Evolutionary conservation across 148 eudicot genomes (phyloP), one percentile per base, ranked within the genome.

Genomic region (Chenopodium album): DNA sequence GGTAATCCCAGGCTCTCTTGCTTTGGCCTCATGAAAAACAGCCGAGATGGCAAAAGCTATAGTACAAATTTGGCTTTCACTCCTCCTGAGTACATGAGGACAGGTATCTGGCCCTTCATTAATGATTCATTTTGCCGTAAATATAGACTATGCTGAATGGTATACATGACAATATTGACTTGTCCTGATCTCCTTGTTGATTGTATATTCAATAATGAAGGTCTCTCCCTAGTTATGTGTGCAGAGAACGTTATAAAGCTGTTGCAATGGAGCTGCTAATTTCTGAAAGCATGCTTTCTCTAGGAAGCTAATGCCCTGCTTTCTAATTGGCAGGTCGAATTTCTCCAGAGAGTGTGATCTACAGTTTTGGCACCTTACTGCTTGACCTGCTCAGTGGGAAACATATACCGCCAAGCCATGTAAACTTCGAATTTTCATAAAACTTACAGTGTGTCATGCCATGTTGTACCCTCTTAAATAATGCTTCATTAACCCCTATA

Each of bases 11-110:
- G 98, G 90, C 98, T 94, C 82, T 94, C 98, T 2, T 90, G 92
- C 84, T 94, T 94, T 82, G 98, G 98, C 84, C 92, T 94, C 77
- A 94, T 94, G 98, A 94, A 94, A 83, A 94, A 94, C 80, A 94
- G 98, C 80, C 85, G 94, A 89, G 98, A 94, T 79, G 98, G 98
- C 28, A 94, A 94, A 87, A 94, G 96, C 47, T 94, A 94, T 66
- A 94, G 98, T 86, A 92, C 98, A 54, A 94, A 94, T 83, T 83
- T 92, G 85, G 96, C 98, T 77, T 94, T 94, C 88, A 92, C 98
- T 76, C 98, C 98, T 78, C 98, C 98, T 67, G 98, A 94, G 79
- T 94, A 94, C 85, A 85, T 94, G 87, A 92, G 92, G 83, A 92
- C 98, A 90, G 98, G 98, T 94, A 78, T n/a, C 34, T 34, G 28